Evolutionary conservation across 805 yeast species (phyloP).

Genomic region (Myxozyma mucilagina): DNA sequence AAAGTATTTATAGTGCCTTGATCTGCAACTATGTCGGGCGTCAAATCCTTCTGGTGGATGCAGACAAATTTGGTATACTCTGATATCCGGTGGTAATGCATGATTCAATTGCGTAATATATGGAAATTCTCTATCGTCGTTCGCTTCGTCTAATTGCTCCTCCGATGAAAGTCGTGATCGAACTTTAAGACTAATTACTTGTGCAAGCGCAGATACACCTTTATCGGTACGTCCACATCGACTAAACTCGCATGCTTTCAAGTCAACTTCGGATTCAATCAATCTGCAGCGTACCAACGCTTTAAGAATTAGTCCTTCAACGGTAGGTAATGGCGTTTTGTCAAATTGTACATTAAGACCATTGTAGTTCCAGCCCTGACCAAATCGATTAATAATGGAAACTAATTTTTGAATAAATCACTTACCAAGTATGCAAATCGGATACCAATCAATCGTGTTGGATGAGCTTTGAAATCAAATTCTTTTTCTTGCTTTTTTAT

Average conservation of each 20-base stretch:
- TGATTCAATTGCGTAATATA: slow-evolving; percentile 76
- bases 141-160: slow-evolving; percentile 56
- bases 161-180: slow-evolving; percentile 64
- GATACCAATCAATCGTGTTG: slow-evolving; percentile 70
- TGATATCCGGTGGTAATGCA: slow-evolving; percentile 74
- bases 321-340: slow-evolving; percentile 78
- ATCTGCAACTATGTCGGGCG: slow-evolving; percentile 88
- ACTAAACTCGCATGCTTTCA: slow-evolving; percentile 69
- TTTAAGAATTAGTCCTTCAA: slow-evolving; percentile 71
- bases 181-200: slow-evolving; percentile 78
- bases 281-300: slow-evolving; percentile 69
- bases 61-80: slow-evolving; percentile 77
- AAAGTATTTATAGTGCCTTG: slow-evolving; percentile 81
- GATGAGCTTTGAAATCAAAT: slow-evolving; percentile 16
- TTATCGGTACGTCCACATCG: slow-evolving; percentile 94
- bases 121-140: slow-evolving; percentile 70
- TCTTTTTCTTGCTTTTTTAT: slow-evolving; percentile 15
- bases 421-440: slow-evolving; percentile 67
- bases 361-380: slow-evolving; percentile 84
- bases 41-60: slow-evolving; percentile 83
- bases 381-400: not conserved
- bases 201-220: slow-evolving; percentile 97
- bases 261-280: slow-evolving; percentile 52
- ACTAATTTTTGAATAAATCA: not conserved
- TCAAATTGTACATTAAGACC: slow-evolving; percentile 81